Evolutionary conservation across 2,329 filamentous ascomycete species (phyloP), one percentile per base, ranked within the genome.

Genomic region (Arthrobotrys entomopaga): DNA sequence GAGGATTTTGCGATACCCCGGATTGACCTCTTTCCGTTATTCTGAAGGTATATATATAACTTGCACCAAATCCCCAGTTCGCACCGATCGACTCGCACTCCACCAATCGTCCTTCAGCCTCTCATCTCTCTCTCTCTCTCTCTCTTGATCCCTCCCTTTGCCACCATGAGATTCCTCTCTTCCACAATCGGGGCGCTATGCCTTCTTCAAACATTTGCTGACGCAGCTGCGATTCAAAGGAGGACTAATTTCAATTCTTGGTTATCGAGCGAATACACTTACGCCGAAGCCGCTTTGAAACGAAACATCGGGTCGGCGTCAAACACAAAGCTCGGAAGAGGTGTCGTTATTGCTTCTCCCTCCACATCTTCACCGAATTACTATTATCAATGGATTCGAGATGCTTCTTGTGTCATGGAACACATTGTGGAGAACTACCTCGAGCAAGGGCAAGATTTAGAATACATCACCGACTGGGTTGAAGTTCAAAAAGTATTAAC

Each of bases 321-420:
- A 7, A 75, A 75, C 16, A 54, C 71, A 1, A 42, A 64, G 2
- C 67, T 75, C 3, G 64, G 64, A 2, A 70, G 56, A 43, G 83
- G 83, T 34, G 81, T 81, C 2, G 82, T 84, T 1, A 78, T 84
- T 38, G 82, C 83, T 24, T 83, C 82, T 63, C 83, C 83, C 2
- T 83, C 81, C 15, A 80, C 78, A 26, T 69, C 80, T 2, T 77
- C 79, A 16, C 82, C 83, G 10, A 79, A 84, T 69, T 84, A 84
- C 76, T 84, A 80, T 77, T 84, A 81, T 75, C 82, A 84, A 77
- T 84, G 83, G 83, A 80, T 83, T 40, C 81, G 83, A 65, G 83
- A 84, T 76, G 82, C 82, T 42, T 82, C 82, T 0, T 82, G 83
- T 42, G 83, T 82, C 13, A 81, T 82, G 76, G 79, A 80, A 38